These are phyloP conservation scores for Rosa chinensis DNA, from an alignment of 306 rosid species.

Conservation along the genomic window DNA sequence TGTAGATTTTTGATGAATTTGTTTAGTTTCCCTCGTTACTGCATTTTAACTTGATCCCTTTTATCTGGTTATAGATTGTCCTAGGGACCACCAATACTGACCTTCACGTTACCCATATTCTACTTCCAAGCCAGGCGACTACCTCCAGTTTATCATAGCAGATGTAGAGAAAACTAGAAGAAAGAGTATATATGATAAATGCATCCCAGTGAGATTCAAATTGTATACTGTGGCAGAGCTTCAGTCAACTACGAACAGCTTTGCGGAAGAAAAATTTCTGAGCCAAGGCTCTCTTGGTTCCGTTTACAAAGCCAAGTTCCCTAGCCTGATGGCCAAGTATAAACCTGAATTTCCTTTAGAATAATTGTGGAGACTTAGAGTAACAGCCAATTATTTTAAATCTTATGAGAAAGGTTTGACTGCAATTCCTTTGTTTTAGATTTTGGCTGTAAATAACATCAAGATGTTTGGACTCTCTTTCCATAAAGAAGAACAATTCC, in stretches of 20 bases:
- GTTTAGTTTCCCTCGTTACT: not conserved
- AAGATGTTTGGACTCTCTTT: constrained; percentile 59
- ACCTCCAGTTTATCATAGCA: constrained; percentile 47
- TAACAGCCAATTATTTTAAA: constrained; percentile 15
- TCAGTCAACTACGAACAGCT: constrained; percentile 76
- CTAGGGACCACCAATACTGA: constrained; percentile 47
- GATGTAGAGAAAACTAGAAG: constrained; percentile 51
- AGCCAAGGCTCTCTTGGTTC: constrained; percentile 93
- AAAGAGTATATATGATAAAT: constrained; percentile 59
- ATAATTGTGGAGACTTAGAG: not conserved
- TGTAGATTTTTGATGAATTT: constrained; percentile 1
- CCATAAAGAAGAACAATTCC: constrained; percentile 75
- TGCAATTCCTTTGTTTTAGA: constrained; percentile 33
- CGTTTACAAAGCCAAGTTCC: constrained; percentile 75
- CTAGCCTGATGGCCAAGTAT: constrained; percentile 67
- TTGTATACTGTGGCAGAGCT: constrained; percentile 67
- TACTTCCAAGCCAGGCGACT: constrained; percentile 46
- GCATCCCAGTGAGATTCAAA: constrained; percentile 57
- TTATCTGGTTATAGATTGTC: constrained; percentile 31
- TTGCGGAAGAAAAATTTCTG: constrained; percentile 58
- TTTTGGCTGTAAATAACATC: constrained; percentile 75
- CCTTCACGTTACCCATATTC: constrained; percentile 49
- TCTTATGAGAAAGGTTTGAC: constrained; percentile 16
- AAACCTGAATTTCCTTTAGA: constrained; percentile 11
- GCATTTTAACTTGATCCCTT: not conserved